phyloP scores from a whole-genome alignment of 176 grass and related monocot genomes.

The Paspalum vaginatum region DNA sequence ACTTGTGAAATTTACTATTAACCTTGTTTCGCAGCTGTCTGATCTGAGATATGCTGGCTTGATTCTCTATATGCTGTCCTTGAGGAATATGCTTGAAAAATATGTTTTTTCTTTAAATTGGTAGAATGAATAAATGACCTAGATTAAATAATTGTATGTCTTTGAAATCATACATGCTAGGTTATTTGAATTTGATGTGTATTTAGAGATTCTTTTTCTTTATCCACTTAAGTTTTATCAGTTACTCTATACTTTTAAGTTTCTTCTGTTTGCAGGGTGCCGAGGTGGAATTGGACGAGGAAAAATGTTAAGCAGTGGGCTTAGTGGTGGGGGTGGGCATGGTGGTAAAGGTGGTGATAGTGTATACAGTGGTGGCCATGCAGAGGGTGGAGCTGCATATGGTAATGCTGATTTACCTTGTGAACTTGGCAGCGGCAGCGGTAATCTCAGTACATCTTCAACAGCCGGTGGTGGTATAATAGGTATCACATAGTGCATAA shows the following conservation, averaged over 20 bases:
- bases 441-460: constrained; percentile 75
- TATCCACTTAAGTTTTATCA: not conserved
- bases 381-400: constrained; percentile 73
- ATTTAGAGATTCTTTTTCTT: constrained; percentile 16
- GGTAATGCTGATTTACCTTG: constrained; percentile 90
- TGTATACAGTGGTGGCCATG: constrained; percentile 48
- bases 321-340: constrained; percentile 89
- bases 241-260: constrained; percentile 16
- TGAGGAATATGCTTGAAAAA: not conserved
- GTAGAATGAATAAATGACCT: not conserved
- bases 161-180: constrained; percentile 25
- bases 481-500: constrained; percentile 54
- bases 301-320: constrained; percentile 57
- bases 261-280: constrained; percentile 67
- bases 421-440: constrained; percentile 98
- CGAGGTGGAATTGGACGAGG: constrained; percentile 86
- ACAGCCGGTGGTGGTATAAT: constrained; percentile 92
- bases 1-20: not conserved
- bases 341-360: constrained; percentile 92
- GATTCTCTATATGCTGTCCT: not conserved
- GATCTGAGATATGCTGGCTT: constrained; percentile 17
- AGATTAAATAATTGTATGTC: not conserved
- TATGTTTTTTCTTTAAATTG: not conserved
- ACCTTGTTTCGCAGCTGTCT: constrained; percentile 7
- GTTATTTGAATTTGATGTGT: constrained; percentile 7